Evolutionary conservation across 164 flowering plant species (phyloP).

Genomic region (Amborella trichopoda): DNA sequence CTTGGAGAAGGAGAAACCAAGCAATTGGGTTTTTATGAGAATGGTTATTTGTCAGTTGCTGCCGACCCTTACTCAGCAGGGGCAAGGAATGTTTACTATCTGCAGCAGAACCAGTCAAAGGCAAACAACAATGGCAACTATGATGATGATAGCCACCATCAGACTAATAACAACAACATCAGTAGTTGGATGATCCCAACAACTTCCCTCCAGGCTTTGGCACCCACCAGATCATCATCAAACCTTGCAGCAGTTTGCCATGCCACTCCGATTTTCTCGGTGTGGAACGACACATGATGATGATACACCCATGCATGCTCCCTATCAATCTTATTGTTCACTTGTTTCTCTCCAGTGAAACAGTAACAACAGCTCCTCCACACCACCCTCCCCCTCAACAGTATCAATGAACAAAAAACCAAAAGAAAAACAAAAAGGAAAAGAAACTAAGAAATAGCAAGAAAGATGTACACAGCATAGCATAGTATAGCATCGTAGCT

Average conservation of each 20-base stretch:
- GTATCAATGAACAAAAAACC: no score
- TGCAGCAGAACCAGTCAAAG: slow-evolving; percentile 19
- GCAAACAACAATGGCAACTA: slow-evolving; percentile 13
- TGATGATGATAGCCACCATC: no score
- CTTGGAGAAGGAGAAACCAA: slow-evolving; percentile 28
- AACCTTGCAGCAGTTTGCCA: slow-evolving; percentile 26
- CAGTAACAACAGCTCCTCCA: no score
- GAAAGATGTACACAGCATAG: no score
- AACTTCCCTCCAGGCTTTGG: slow-evolving; percentile 33
- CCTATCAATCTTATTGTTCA: no score
- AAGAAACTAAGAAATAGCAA: no score
- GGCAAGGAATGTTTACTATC: slow-evolving; percentile 24
- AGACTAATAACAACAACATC: slow-evolving; percentile 27
- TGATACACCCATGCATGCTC: no score
- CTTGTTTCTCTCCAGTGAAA: no score
- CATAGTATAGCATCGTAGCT: no score
- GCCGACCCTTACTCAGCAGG: slow-evolving; percentile 28
- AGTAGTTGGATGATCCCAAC: slow-evolving; percentile 62
- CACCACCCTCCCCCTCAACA: no score
- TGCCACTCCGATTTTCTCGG: slow-evolving; percentile 39
- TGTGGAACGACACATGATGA: slow-evolving; percentile 47
- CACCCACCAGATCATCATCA: slow-evolving; percentile 28
- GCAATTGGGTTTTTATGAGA: slow-evolving; percentile 13
- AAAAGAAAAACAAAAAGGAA: no score
- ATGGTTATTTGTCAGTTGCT: slow-evolving; percentile 19